A percentile compares a stretch with the other conserved stretches of the same genome.
phyloP scores from a whole-genome alignment of 2,329 filamentous ascomycete genomes.

The Bipolaris bicolor region DNA sequence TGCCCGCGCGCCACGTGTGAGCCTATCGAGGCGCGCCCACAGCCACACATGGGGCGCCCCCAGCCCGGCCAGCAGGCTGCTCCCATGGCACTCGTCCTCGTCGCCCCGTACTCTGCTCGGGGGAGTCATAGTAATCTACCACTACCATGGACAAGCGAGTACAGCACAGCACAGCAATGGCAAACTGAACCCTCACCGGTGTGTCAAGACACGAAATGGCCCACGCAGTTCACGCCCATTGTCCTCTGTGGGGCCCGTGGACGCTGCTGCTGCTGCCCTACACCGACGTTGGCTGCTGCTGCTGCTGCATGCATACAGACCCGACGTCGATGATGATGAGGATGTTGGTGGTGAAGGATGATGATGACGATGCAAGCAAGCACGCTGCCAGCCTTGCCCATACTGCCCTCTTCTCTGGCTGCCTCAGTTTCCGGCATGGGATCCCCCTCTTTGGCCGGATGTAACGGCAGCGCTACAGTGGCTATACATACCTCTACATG shows the following conservation, averaged over 20 bases:
- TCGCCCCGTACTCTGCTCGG: no score
- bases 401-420: background rate
- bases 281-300: no score
- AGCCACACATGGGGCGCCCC: constrained; percentile 26
- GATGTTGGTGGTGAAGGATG: no score
- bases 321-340: no score
- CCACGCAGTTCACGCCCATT: no score
- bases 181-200: background rate
- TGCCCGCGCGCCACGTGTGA: constrained; percentile 37
- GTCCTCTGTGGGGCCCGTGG: no score
- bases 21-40: constrained; percentile 8
- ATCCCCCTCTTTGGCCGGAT: constrained; percentile 18
- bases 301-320: no score
- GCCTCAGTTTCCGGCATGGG: background rate
- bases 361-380: background rate
- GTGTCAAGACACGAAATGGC: constrained; percentile 4
- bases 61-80: background rate
- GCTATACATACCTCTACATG: no score
- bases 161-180: constrained; percentile 2
- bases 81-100: no score
- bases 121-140: no score
- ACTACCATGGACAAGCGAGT: no score
- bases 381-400: constrained; percentile 14
- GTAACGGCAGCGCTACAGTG: constrained; percentile 16
- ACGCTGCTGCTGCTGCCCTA: no score